Percentiles rank a stretch among this genome's conserved stretches.
phyloP scores from a whole-genome alignment of 805 yeast genomes.

The Candida jianshihensis region DNA sequence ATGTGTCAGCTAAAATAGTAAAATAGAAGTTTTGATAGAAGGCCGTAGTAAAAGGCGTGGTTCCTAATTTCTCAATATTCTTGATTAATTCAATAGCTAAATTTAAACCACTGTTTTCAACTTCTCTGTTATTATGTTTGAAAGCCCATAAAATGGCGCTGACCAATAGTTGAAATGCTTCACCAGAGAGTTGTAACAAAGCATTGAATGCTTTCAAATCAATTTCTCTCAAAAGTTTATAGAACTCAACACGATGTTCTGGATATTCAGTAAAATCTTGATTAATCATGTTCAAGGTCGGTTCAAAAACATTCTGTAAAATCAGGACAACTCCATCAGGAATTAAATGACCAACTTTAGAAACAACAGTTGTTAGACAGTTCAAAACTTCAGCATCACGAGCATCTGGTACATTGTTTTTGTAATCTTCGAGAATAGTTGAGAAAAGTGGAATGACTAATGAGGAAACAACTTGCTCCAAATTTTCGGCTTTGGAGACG shows the following conservation, averaged over 20 bases:
- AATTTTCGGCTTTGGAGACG: conserved; percentile 76
- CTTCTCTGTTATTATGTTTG: conserved; percentile 95
- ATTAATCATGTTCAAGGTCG: conserved; percentile 92
- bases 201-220: conserved; percentile 82
- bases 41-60: conserved; percentile 66
- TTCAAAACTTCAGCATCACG: conserved; percentile 96
- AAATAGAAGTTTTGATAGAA: conserved; percentile 86
- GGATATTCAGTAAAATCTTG: conserved; percentile 95
- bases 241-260: conserved; percentile 95
- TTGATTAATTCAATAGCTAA: conserved; percentile 76
- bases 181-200: conserved; percentile 80
- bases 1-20: conserved; percentile 85
- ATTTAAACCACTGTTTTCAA: conserved; percentile 84
- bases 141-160: conserved; percentile 98
- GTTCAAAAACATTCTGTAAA: conserved; percentile 85
- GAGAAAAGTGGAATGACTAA: conserved; percentile 76
- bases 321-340: conserved; percentile 86
- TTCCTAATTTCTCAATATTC: conserved; percentile 74
- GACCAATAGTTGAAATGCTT: conserved; percentile 82
- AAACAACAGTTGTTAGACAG: conserved; percentile 87
- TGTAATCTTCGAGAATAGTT: conserved; percentile 86
- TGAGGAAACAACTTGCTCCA: conserved; percentile 74
- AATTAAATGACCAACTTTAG: conserved; percentile 79
- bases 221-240: conserved; percentile 81
- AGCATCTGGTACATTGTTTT: conserved; percentile 85